Conservation (phyloP, 2,329 filamentous ascomycete genomes). For the Aspergillus sp. region DNA sequence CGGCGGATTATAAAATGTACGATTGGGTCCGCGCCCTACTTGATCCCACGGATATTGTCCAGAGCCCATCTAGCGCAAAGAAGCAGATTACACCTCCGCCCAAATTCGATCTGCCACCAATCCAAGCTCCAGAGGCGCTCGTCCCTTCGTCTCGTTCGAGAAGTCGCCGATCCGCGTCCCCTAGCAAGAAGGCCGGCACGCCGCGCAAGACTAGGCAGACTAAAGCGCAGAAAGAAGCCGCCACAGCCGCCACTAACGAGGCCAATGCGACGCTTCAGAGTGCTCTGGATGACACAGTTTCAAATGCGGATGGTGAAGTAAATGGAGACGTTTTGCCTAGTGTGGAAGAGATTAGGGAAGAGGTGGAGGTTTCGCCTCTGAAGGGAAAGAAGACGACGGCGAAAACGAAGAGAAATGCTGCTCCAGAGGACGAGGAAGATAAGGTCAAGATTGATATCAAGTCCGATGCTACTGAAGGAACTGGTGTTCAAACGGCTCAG, state of each 20-base stretch:
- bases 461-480: constrained; percentile 52
- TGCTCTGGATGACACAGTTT: constrained; percentile 46
- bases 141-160: constrained; percentile 45
- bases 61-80: constrained; percentile 64
- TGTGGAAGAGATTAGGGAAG: constrained; percentile 28
- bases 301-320: constrained; percentile 26
- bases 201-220: constrained; percentile 56
- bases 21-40: constrained; percentile 91
- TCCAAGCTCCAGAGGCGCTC: constrained; percentile 36
- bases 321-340: constrained; percentile 27
- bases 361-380: constrained; percentile 24
- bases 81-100: constrained; percentile 81
- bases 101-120: constrained; percentile 63
- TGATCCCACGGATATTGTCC: constrained; percentile 77
- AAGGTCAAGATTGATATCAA: constrained; percentile 69
- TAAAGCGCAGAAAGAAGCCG: constrained; percentile 49
- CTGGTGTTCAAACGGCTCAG: constrained; percentile 61
- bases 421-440: constrained; percentile 18
- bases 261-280: constrained; percentile 51
- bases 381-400: constrained; percentile 20
- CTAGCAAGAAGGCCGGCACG: constrained; percentile 51
- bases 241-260: constrained; percentile 49
- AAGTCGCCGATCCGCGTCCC: constrained; percentile 60
- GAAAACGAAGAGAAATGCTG: constrained; percentile 23
- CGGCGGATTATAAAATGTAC: constrained; percentile 81